Evolutionary conservation across 768 basidiomycete species (phyloP), one percentile per base, ranked within the genome.

Genomic region (Mycena crocata): DNA sequence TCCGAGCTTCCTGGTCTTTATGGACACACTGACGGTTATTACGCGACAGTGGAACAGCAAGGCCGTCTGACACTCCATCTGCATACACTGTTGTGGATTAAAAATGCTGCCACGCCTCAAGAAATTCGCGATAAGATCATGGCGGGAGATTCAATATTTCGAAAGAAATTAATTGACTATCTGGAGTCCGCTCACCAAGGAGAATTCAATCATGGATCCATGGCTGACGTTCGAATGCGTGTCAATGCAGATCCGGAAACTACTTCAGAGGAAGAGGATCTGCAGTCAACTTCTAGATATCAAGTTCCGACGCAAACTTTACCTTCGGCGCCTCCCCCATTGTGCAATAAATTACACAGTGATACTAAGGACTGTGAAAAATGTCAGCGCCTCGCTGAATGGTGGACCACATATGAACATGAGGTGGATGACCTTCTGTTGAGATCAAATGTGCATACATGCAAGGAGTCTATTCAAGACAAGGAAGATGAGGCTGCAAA

Each of bases 81-180:
- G 4, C 82, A 83, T 67, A 23, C 79, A 32, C 39, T 83, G 1
- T 23, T 83, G 1, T 84, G 81, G 81, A 72, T 83, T 2, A 23
- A 39, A 30, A 71, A 73, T 21, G 62, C 62, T 2, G 45, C 75
- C 0, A 67, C 76, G 12, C 82, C 80, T 5, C 75, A 82, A 56
- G 73, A 81, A 50, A 80, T 82, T 9, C 37, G 74, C 28, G 73
- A 81, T 13, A 55, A 50, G 13, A 8, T 83, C 0, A 52, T 76
- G 28, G 62, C 70, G 32, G n/a, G 48, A 3, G 70, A 73, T 26
- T 68, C 65, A 5, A 59, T 68, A 5, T 82, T 82, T 62, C 69
- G 73, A 37, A 40, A 61, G 3, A 42, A 48, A 3, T 35, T 82
- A 1, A 52, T 80, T 13, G 45, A 55, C 26, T 82, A 79, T 60